Percentiles rank a stretch among this genome's conserved stretches.
phyloP scores from a whole-genome alignment of 2,329 filamentous ascomycete genomes.

The Neospermospora avenae region DNA sequence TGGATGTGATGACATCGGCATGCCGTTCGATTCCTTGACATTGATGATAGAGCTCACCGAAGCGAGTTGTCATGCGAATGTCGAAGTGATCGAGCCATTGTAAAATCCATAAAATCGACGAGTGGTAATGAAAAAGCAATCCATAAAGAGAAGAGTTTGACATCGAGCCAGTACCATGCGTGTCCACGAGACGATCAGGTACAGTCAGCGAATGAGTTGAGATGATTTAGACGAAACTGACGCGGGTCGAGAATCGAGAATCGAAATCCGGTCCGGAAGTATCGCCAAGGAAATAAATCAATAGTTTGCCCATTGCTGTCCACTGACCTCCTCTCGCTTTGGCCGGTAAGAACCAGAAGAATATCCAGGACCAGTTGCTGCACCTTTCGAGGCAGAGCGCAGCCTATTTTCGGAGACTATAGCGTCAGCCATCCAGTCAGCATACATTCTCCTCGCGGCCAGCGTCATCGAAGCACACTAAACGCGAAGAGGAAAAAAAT shows the following conservation, averaged over 20 bases:
- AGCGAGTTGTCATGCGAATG: conserved; percentile 31
- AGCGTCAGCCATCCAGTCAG: conserved; percentile 76
- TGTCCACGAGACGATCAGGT: conserved; percentile 27
- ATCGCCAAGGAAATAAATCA: conserved; percentile 32
- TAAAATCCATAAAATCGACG: conserved; percentile 33
- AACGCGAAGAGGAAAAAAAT: conserved; percentile 80
- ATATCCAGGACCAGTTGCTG: conserved; percentile 45
- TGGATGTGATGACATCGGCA: conserved; percentile 35
- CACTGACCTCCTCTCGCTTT: conserved; percentile 47
- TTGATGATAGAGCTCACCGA: conserved; percentile 26
- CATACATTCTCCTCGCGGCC: conserved; percentile 66
- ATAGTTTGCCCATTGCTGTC: conserved; percentile 34
- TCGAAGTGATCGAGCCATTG: conserved; percentile 36
- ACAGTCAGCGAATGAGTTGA: conserved; percentile 28
- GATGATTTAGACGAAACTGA: conserved; percentile 31
- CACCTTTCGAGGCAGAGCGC: conserved; percentile 76
- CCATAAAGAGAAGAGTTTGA: conserved; percentile 34
- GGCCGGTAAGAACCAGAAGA: conserved; percentile 46
- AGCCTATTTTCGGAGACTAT: conserved; percentile 84
- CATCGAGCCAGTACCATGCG: conserved; percentile 28
- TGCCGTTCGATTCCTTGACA: conserved; percentile 36
- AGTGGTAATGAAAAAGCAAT: conserved; percentile 32
- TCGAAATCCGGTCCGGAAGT: conserved; percentile 30
- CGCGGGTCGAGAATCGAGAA: conserved; percentile 26
- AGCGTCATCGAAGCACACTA: conserved; percentile 73